phyloP scores from a whole-genome alignment of 2,329 filamentous ascomycete species.

The Fusarium anguioides region DNA sequence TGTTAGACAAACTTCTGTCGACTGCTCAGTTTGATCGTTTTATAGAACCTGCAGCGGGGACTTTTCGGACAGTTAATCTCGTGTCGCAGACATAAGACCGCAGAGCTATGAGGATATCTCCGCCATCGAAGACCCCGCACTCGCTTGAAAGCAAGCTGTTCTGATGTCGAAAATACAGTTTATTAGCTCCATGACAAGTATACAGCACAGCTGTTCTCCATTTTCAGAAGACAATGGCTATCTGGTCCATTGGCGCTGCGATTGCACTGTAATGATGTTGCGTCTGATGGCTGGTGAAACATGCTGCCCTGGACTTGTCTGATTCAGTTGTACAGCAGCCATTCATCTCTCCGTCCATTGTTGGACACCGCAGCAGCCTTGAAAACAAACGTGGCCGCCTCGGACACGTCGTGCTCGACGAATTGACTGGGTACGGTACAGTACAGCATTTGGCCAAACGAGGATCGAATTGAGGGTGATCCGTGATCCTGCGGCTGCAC shows the following conservation, averaged over 20 bases:
- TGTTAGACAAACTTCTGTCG: conserved; percentile 8
- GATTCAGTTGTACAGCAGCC: conserved; percentile 2
- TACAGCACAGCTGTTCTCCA: neutral
- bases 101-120: conserved; percentile 34
- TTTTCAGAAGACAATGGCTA: neutral
- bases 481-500: conserved; percentile 50
- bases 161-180: neutral
- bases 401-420: conserved; percentile 41
- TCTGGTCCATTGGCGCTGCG: neutral
- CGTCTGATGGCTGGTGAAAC: neutral
- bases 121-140: conserved; percentile 25
- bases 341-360: conserved; percentile 9
- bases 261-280: neutral
- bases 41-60: conserved; percentile 46
- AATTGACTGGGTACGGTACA: conserved; percentile 18
- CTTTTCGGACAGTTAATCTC: conserved; percentile 47
- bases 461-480: conserved; percentile 47
- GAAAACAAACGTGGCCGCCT: conserved; percentile 45
- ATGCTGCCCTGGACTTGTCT: neutral
- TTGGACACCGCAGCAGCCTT: conserved; percentile 20
- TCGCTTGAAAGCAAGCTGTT: neutral
- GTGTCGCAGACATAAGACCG: conserved; percentile 23
- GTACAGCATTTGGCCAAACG: conserved; percentile 26
- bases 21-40: conserved; percentile 1
- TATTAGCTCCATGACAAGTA: conserved; percentile 1